Conservation (phyloP, 1,284 basidiomycete species). For the Pisolithus thermaeus region DNA sequence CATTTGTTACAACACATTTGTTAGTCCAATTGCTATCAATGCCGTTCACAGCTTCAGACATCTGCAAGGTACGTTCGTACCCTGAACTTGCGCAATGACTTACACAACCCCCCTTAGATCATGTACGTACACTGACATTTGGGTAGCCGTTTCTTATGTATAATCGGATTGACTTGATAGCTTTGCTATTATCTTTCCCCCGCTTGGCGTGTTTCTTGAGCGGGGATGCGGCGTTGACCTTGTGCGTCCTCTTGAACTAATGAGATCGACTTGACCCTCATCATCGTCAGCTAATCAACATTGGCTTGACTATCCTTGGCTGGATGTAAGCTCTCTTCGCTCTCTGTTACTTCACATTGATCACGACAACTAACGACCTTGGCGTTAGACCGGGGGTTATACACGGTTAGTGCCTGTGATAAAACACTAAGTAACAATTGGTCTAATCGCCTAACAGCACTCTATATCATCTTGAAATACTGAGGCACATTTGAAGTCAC, state of each 20-base stretch:
- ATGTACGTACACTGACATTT: slow-evolving; percentile 24
- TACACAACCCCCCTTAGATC: slow-evolving; percentile 28
- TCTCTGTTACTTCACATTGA: neutral
- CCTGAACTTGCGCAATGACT: neutral
- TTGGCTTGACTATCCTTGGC: slow-evolving; percentile 63
- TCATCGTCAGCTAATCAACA: slow-evolving; percentile 54
- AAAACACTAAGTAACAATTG: neutral
- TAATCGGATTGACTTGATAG: slow-evolving; percentile 25
- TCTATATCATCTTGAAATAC: slow-evolving; percentile 71
- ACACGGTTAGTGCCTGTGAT: slow-evolving; percentile 43
- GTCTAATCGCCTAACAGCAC: slow-evolving; percentile 34
- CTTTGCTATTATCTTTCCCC: slow-evolving; percentile 68
- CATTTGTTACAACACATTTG: slow-evolving; percentile 5
- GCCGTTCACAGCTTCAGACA: slow-evolving; percentile 68
- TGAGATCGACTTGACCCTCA: slow-evolving; percentile 3
- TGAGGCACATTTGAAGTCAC: slow-evolving; percentile 14
- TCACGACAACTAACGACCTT: neutral
- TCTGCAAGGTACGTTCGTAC: slow-evolving; percentile 54
- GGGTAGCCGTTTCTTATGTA: neutral
- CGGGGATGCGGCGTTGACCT: slow-evolving; percentile 69
- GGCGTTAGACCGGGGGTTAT: slow-evolving; percentile 62
- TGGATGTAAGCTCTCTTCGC: slow-evolving; percentile 48
- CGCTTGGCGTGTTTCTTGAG: slow-evolving; percentile 76
- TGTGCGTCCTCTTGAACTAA: slow-evolving; percentile 30
- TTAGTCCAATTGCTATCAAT: slow-evolving; percentile 31